A percentile compares a stretch with the other conserved stretches of the same genome.
Evolutionary conservation across 139 green algal genomes (phyloP).

Genomic region (Chlorella sp.): DNA sequence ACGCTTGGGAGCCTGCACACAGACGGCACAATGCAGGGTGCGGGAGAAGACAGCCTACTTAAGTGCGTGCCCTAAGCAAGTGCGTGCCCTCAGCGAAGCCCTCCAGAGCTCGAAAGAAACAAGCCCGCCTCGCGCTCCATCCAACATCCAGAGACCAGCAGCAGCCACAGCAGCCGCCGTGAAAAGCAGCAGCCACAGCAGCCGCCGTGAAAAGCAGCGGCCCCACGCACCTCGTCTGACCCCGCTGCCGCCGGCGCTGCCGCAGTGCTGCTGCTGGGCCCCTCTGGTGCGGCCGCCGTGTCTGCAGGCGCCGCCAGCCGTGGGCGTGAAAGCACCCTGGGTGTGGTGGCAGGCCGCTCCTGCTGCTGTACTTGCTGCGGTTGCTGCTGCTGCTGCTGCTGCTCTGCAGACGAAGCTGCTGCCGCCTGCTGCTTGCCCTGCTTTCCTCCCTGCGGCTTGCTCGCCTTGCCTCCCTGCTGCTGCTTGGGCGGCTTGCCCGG

Average conservation of each 20-base stretch:
- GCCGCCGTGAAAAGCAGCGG: neutral
- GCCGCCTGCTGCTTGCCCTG: slow-evolving; percentile 2
- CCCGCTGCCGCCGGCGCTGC: neutral
- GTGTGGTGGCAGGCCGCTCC: neutral
- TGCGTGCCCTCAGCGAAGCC: neutral
- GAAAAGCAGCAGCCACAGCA: neutral
- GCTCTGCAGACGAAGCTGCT: neutral
- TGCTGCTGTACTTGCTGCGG: slow-evolving; percentile 2
- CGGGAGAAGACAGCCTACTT: neutral
- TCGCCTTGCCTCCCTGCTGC: neutral
- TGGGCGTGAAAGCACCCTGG: neutral
- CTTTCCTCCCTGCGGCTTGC: neutral
- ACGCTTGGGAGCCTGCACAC: slow-evolving; percentile 6
- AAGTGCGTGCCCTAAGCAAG: neutral
- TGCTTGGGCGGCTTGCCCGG: neutral
- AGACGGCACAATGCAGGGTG: neutral
- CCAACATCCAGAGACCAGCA: neutral
- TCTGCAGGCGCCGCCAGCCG: neutral
- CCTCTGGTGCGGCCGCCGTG: neutral
- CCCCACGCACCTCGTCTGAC: neutral
- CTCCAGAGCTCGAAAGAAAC: neutral
- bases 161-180: neutral
- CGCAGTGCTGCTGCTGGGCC: neutral
- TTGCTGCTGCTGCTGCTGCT: slow-evolving; percentile 10
- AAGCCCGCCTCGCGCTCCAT: neutral